phyloP scores from a whole-genome alignment of 192 early-diverging fungal genomes.

The Backusella australiensis region DNA sequence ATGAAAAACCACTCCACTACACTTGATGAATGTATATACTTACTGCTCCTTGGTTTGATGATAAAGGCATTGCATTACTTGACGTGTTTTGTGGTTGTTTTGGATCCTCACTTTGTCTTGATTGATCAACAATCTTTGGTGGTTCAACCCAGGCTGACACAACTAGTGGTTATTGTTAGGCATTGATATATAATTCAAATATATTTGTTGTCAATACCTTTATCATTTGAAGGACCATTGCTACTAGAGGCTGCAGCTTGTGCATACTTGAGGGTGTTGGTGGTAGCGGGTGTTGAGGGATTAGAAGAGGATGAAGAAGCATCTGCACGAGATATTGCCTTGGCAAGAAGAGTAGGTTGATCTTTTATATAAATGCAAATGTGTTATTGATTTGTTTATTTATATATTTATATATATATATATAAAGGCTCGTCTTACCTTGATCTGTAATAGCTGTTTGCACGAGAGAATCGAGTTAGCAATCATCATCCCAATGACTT shows the following conservation, averaged over 20 bases:
- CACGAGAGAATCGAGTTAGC: background rate
- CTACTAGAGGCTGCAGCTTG: conserved; percentile 24
- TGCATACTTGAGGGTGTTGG: conserved; percentile 22
- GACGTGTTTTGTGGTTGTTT: background rate
- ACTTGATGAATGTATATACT: background rate
- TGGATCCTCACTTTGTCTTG: background rate
- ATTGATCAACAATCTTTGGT: conserved; percentile 31
- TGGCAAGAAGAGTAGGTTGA: background rate
- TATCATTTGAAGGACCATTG: background rate
- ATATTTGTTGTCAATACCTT: background rate
- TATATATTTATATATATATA: background rate
- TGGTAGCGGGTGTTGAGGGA: background rate
- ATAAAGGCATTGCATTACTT: background rate
- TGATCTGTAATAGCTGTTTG: background rate
- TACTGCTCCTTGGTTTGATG: background rate
- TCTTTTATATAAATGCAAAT: background rate
- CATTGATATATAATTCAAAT: no score
- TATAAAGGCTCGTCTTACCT: background rate
- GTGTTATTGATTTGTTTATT: background rate
- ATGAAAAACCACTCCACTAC: background rate
- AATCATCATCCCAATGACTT: background rate
- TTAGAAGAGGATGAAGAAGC: background rate
- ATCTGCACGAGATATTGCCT: background rate
- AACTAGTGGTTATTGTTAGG: background rate
- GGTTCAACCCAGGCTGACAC: conserved; percentile 30